phyloP scores from a whole-genome alignment of 164 flowering plant genomes.

The Akebia trifoliata region DNA sequence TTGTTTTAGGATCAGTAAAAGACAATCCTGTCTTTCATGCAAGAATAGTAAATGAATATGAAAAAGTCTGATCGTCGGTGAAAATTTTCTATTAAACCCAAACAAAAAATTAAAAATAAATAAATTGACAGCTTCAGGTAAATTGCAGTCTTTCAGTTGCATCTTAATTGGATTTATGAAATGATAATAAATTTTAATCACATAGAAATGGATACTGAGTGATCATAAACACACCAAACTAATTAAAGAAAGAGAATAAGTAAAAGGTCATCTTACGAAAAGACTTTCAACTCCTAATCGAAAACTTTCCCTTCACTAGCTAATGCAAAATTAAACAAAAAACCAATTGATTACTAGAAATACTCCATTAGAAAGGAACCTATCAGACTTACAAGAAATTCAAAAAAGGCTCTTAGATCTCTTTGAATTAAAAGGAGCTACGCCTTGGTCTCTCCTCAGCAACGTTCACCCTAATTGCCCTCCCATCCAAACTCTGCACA shows the following conservation, averaged over 20 bases:
- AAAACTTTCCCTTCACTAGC: conserved; percentile 8
- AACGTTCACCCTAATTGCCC: conserved; percentile 59
- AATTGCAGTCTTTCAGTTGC: background rate
- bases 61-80: no score
- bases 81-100: background rate
- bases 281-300: background rate
- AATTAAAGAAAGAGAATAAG: background rate
- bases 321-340: conserved; percentile 1
- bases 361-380: background rate
- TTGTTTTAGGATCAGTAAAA: no score
- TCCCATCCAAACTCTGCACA: conserved; percentile 70
- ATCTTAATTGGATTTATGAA: background rate
- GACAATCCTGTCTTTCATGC: no score
- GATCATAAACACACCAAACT: background rate
- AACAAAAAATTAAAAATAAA: background rate
- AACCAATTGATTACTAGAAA: background rate
- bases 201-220: background rate
- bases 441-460: conserved; percentile 58
- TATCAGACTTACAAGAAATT: conserved; percentile 3
- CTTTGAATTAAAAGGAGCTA: conserved; percentile 18
- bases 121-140: no score
- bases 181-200: background rate
- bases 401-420: background rate
- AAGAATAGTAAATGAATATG: no score
- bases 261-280: background rate